phyloP scores from a whole-genome alignment of 2,329 filamentous ascomycete genomes.

The Hypoxylon sp. region DNA sequence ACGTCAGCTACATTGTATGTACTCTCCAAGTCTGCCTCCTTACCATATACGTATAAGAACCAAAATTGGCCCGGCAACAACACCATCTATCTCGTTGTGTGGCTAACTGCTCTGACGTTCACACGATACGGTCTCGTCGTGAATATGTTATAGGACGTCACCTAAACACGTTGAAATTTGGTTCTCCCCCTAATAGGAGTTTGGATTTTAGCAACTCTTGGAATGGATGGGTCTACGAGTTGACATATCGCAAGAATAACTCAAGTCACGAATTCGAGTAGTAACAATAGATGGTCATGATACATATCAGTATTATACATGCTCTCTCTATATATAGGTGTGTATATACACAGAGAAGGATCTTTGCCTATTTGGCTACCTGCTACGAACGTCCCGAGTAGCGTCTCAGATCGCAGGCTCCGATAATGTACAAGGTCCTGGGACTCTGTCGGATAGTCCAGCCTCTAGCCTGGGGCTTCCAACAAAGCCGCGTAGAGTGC shows the following conservation, averaged over 20 bases:
- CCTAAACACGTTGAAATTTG: background rate
- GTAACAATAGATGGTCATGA: conserved; percentile 14
- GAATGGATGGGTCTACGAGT: too few relatives aligned
- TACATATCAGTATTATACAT: conserved; percentile 41
- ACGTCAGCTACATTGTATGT: too few relatives aligned
- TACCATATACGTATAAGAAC: too few relatives aligned
- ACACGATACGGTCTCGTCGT: background rate
- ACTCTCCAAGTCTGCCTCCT: too few relatives aligned
- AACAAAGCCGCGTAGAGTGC: background rate
- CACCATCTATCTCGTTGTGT: background rate
- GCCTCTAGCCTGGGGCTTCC: background rate
- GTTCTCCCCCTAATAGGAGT: too few relatives aligned
- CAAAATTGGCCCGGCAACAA: background rate
- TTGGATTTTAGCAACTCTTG: too few relatives aligned
- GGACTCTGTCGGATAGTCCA: background rate
- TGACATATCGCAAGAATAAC: background rate
- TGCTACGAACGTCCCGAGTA: background rate
- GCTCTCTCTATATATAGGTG: conserved; percentile 24
- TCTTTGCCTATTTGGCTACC: conserved; percentile 6
- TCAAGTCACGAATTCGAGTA: background rate
- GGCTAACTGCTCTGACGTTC: too few relatives aligned
- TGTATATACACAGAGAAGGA: conserved; percentile 32
- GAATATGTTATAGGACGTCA: background rate
- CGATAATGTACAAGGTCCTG: conserved; percentile 8
- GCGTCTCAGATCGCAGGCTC: conserved; percentile 5